These are phyloP conservation scores for Helichrysum umbraculigerum DNA, from an alignment of 129 eudicot genomes.

Conservation along the genomic window DNA sequence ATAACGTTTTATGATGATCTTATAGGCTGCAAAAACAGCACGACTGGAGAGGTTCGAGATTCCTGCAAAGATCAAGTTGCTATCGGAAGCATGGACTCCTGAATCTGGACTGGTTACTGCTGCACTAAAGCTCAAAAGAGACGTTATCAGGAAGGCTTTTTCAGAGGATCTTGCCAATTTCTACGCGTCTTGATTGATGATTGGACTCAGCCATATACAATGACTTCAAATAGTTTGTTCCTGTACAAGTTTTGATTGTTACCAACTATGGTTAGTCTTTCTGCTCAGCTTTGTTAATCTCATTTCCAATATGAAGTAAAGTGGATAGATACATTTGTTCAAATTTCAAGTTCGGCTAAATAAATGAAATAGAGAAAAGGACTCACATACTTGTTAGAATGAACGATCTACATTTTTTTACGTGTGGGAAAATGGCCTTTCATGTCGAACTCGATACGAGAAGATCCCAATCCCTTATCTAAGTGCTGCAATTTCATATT, in stretches of 20 bases:
- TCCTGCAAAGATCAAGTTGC: conserved; percentile 79
- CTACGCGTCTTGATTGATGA: conserved; percentile 44
- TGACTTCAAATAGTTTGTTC: neutral
- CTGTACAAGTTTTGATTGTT: conserved; percentile 28
- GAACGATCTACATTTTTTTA: too few species aligned
- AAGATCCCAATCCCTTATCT: too few species aligned
- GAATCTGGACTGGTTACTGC: conserved; percentile 96
- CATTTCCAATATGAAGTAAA: conserved; percentile 11
- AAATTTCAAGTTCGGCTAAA: conserved; percentile 10
- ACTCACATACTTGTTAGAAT: too few species aligned
- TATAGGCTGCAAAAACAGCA: conserved; percentile 80
- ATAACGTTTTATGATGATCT: neutral
- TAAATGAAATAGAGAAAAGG: neutral
- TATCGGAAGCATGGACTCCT: conserved; percentile 94
- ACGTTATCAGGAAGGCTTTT: conserved; percentile 63
- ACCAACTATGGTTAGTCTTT: conserved; percentile 18
- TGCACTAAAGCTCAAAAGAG: conserved; percentile 93
- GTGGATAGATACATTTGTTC: conserved; percentile 20
- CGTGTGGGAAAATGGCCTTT: too few species aligned
- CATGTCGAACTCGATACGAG: too few species aligned
- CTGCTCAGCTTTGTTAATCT: conserved; percentile 20
- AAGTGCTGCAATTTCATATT: too few species aligned
- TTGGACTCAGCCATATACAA: conserved; percentile 4
- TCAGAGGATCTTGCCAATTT: conserved; percentile 60
- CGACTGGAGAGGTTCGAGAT: conserved; percentile 85